A percentile compares a stretch with the other conserved stretches of the same genome.
Conservation (phyloP, 129 eudicot genomes). For the Flaveria trinervia region DNA sequence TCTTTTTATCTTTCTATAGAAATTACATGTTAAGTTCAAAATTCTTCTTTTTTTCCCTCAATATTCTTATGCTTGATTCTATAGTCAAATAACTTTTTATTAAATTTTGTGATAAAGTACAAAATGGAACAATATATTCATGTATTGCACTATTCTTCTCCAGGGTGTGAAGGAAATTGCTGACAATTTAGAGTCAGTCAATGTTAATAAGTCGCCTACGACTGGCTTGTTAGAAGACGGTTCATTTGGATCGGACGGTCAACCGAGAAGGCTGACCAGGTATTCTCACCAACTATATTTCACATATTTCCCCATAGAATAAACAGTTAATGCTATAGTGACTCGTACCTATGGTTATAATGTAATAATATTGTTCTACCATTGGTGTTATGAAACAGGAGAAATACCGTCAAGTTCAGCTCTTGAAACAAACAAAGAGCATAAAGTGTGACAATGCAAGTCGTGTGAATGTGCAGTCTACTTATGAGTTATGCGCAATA, state of each 20-base stretch:
- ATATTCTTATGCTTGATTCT: neutral
- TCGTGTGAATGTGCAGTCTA: neutral
- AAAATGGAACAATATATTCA: slow-evolving; percentile 1
- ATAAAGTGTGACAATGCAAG: slow-evolving; percentile 3
- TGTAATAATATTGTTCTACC: neutral
- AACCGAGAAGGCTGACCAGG: slow-evolving; percentile 36
- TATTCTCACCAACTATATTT: slow-evolving; percentile 17
- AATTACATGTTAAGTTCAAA: neutral
- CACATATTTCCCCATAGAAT: neutral
- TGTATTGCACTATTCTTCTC: slow-evolving; percentile 14
- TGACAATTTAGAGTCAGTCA: slow-evolving; percentile 16
- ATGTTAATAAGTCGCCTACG: slow-evolving; percentile 3
- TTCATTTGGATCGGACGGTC: neutral
- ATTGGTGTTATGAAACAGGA: slow-evolving; percentile 37
- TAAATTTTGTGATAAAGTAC: neutral
- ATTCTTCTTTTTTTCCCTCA: neutral
- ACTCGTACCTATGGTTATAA: neutral
- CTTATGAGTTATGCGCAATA: slow-evolving; percentile 28
- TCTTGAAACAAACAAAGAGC: slow-evolving; percentile 24
- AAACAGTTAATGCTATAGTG: neutral
- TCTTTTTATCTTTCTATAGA: neutral
- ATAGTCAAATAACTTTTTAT: neutral
- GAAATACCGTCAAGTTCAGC: slow-evolving; percentile 36
- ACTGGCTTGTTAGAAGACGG: slow-evolving; percentile 17
- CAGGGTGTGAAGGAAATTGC: slow-evolving; percentile 43